Evolutionary conservation across 2,329 filamentous ascomycete genomes (phyloP), one percentile per base, ranked within the genome.

Genomic region (Fusarium nelsonii): DNA sequence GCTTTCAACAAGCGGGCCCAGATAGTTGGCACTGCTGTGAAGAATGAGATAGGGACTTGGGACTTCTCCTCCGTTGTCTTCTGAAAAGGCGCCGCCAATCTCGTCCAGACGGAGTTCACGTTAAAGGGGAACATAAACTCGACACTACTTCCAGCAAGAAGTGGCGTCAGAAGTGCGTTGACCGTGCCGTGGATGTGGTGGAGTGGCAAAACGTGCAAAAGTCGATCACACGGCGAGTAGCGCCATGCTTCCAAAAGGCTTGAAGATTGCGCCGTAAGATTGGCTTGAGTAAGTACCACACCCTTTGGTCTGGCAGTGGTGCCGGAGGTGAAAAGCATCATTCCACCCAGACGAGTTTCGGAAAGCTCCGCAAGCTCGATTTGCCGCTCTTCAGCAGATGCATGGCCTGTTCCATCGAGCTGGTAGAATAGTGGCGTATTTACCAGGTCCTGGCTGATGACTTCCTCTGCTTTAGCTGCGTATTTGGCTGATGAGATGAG

Each of bases 271-370:
- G 96, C 94, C 2, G 91, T 92, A 63, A 98, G 86, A 43, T 91
- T 92, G 3, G 87, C 88, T 70, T 93, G 88, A 1, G 94, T 92
- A 7, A 97, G 87, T 7, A 97, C 81, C 2, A 97, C 95, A n/a
- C 95, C 95, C 88, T 98, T 98, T 84, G 96, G 96, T 70, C 93
- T 84, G 78, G 91, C 96, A 6, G 96, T 99, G 0, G 96, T 99
- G 32, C 96, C 96, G 1, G 95, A 98, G 1, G 96, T 99, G 79
- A 98, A 99, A 7, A 99, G 86, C 94, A 99, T 98, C 89, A 99
- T 92, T 46, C 93, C 94, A 5, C 92, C 92, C 32, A 85, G 81
- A 20, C 43, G 20, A 0, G 84, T 84, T 1, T 82, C 79, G 37
- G 84, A 81, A 1, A 83, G 72, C 54, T 85, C 83, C 30, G 88